A percentile compares a stretch with the other conserved stretches of the same genome.
phyloP scores from a whole-genome alignment of 805 yeast species.

The Lipomyces yamadae region DNA sequence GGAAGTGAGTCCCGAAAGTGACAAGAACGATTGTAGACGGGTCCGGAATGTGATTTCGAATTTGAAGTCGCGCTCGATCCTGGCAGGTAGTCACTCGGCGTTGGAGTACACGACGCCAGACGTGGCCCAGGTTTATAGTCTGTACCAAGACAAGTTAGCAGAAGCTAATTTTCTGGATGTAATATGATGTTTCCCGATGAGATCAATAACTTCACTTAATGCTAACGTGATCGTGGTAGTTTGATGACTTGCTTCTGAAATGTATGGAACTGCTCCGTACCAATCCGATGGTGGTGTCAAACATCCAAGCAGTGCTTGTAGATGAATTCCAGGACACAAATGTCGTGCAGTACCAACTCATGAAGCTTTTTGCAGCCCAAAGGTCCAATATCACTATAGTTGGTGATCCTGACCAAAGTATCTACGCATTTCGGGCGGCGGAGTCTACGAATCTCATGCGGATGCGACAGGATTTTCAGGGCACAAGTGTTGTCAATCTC shows the following conservation, averaged over 20 bases:
- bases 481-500: slow-evolving; percentile 52
- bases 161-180: slow-evolving; percentile 54
- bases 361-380: slow-evolving; percentile 56
- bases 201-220: no score
- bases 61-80: slow-evolving; percentile 34
- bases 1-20: slow-evolving; percentile 32
- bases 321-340: slow-evolving; percentile 97
- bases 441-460: slow-evolving; percentile 65
- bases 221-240: slow-evolving; percentile 48
- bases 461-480: slow-evolving; percentile 52
- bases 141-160: slow-evolving; percentile 58
- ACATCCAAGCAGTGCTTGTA: slow-evolving; percentile 72
- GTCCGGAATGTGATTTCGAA: slow-evolving; percentile 19
- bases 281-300: slow-evolving; percentile 53
- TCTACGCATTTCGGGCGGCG: slow-evolving; percentile 87
- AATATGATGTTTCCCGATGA: neutral
- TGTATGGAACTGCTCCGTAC: slow-evolving; percentile 56
- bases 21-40: slow-evolving; percentile 11
- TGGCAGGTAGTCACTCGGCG: neutral
- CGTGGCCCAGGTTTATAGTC: slow-evolving; percentile 50
- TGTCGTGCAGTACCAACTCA: slow-evolving; percentile 70
- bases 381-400: slow-evolving; percentile 76
- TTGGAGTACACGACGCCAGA: slow-evolving; percentile 10
- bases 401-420: slow-evolving; percentile 97
- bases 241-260: slow-evolving; percentile 76